Base-by-base conservation (phyloP, 768 basidiomycete genomes). In the Trichaptum fuscoviolaceum region DNA sequence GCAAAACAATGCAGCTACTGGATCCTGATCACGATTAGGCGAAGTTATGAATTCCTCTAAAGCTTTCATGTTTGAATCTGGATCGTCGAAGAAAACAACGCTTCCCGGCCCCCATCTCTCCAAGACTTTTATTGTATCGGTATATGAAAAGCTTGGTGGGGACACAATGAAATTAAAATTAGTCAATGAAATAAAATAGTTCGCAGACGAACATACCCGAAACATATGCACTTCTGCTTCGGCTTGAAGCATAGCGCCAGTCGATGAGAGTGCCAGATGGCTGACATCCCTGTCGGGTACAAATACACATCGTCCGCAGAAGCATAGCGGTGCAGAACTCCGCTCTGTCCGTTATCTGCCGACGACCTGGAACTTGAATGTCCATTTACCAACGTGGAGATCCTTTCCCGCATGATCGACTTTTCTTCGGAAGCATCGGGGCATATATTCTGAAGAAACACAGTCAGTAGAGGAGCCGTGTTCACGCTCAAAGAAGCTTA, bases 401-500 rank as follows among this genome's bases (percentile, higher is more conserved):
- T 67, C 61, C 65, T 62, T 63, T 63, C 24, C 65, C 67, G 26
- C 36, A 64, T 7, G 20, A n/a, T 66, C 42, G 20, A 52, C 20
- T 52, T 52, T 12, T 52, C 42, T 12, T 52, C 42, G 2, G 15
- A 52, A 52, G 42, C 42, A 12, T 12, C 10, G 20, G 42, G 42
- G 20, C 3, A 52, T 74, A 9, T 78, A 76, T 0, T 84, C 85
- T 7, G 83, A 82, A 64, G 74, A 78, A 0, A 75, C 75, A 6
- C 24, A 25, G 15, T 36, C 35, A 34, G 63, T 17, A 7, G 10
- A 63, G 18, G 10, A 36, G 7, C 20, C 23, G 34, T 10, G 62
- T 65, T 73, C 74, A 58, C 82, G 83, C 5, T 93, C 76, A 27
- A 95, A 78, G 1, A 94, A 89, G 63, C 95, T 93, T 0, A 96